Evolutionary conservation across 192 early-diverging fungal genomes (phyloP).

Genomic region (Thamnidium elegans): DNA sequence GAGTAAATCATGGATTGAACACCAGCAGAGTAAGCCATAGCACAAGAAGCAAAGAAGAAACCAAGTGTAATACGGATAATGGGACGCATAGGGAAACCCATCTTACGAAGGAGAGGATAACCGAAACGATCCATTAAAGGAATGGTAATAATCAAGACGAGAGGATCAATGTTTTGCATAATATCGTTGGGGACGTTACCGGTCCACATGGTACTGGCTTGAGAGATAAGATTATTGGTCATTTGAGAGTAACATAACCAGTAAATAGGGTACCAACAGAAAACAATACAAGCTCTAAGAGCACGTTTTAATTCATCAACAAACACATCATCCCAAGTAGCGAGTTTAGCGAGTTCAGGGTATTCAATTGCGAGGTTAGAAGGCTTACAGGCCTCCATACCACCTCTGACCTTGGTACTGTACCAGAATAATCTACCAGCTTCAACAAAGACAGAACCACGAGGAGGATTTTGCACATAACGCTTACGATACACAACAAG

Average conservation of each 20-base stretch:
- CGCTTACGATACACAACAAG: constrained; percentile 48
- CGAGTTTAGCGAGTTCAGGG: constrained; percentile 14
- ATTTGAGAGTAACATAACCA: constrained; percentile 73
- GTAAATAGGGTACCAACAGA: constrained; percentile 68
- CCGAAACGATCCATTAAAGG: constrained; percentile 63
- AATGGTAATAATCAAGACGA: constrained; percentile 64
- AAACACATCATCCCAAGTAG: constrained; percentile 70
- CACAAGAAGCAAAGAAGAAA: constrained; percentile 52
- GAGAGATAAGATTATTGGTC: constrained; percentile 59
- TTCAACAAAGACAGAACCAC: constrained; percentile 57
- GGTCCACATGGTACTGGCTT: constrained; percentile 58
- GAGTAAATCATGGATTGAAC: constrained; percentile 65
- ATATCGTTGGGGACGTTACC: constrained; percentile 61
- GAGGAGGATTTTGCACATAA: constrained; percentile 54
- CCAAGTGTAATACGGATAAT: constrained; percentile 65
- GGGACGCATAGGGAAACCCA: constrained; percentile 53
- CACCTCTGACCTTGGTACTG: constrained; percentile 33
- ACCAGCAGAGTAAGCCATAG: constrained; percentile 61
- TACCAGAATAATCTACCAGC: constrained; percentile 42
- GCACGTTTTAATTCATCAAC: constrained; percentile 62
- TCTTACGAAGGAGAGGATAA: constrained; percentile 56
- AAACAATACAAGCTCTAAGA: constrained; percentile 64
- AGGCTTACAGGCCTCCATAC: constrained; percentile 64
- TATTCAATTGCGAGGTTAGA: constrained; percentile 38
- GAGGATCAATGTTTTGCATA: constrained; percentile 61